Percentiles rank a stretch among this genome's conserved stretches.
phyloP scores from a whole-genome alignment of 768 basidiomycete genomes.

The Mycena venus region DNA sequence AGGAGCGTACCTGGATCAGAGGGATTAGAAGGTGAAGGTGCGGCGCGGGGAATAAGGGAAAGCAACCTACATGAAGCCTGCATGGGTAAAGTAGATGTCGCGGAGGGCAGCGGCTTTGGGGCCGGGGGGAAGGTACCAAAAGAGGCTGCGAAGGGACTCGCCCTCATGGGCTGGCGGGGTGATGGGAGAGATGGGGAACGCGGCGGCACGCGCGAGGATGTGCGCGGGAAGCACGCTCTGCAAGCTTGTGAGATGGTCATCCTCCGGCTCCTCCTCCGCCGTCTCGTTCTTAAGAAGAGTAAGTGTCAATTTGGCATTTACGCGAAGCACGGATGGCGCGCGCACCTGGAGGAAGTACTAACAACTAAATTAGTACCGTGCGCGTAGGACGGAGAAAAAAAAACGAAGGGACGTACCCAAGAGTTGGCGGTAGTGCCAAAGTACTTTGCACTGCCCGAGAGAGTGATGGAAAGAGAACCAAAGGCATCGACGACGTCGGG shows the following conservation, averaged over 20 bases:
- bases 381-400: conserved; percentile 12
- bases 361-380: conserved; percentile 29
- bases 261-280: conserved; percentile 63
- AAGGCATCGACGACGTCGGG: conserved; percentile 85
- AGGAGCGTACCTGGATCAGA: conserved; percentile 71
- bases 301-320: conserved; percentile 22
- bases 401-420: conserved; percentile 63
- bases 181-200: conserved; percentile 70
- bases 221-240: conserved; percentile 71
- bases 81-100: conserved; percentile 72
- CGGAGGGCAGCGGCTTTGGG: conserved; percentile 73
- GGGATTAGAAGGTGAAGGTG: conserved; percentile 30
- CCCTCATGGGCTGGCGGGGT: conserved; percentile 54
- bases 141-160: conserved; percentile 68
- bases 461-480: conserved; percentile 80
- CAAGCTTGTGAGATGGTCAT: conserved; percentile 61
- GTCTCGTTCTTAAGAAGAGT: conserved; percentile 68
- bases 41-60: conserved; percentile 13
- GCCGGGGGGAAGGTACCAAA: conserved; percentile 77
- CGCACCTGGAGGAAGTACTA: conserved; percentile 84
- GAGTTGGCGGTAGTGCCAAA: conserved; percentile 84
- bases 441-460: conserved; percentile 81
- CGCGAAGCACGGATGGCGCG: conserved; percentile 10
- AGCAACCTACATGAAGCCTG: conserved; percentile 76
- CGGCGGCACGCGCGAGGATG: conserved; percentile 73